Evolutionary conservation across 2,329 filamentous ascomycete genomes (phyloP), one percentile per base, ranked within the genome.

Genomic region (Fusarium sp.): DNA sequence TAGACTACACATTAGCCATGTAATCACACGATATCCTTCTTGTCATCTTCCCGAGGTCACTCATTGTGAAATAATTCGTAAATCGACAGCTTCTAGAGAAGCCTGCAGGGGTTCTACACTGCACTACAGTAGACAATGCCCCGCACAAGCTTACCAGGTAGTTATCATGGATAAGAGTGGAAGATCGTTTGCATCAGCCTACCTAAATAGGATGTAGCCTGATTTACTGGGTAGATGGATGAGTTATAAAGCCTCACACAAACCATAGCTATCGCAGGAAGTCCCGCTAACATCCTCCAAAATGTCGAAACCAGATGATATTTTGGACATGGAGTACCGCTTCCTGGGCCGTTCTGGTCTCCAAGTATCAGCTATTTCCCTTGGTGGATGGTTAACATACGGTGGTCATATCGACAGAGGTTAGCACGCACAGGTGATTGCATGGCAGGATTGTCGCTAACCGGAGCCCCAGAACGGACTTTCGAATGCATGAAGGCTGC

Each of bases 361-460:
- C 15, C 86, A 92, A 73, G 88, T 93, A 31, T 92, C 89, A 25
- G 83, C 86, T 41, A 88, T 93, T 61, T 88, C 87, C 2, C 80
- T 93, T 3, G 90, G 87, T 55, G 85, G 87, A 65, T 88, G 87
- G 88, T 80, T 93, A 48, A 92, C 90, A 1, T 92, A 91, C 65
- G 90, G 90, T 49, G 89, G 88, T 15, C 87, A 91, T 66, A 86
- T 91, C 27, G 86, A 88, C 51, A 83, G 86, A 71, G 85, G 87
- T 87, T 77, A 64, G 78, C 27, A 43, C 14, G 6, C 6, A 27
- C 9, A n/a, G 25, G 13, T 7, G 17, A 14, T 10, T 23, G 7
- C 4, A 33, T 11, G 38, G 10, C 19, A 2, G 10, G 9, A 35
- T 13, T 21, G 23, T 17, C 43, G 9, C 56, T 70, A 38, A 67